Evolutionary conservation across 2,329 filamentous ascomycete species (phyloP).

Genomic region (Fusarium neocosmosporiellum): DNA sequence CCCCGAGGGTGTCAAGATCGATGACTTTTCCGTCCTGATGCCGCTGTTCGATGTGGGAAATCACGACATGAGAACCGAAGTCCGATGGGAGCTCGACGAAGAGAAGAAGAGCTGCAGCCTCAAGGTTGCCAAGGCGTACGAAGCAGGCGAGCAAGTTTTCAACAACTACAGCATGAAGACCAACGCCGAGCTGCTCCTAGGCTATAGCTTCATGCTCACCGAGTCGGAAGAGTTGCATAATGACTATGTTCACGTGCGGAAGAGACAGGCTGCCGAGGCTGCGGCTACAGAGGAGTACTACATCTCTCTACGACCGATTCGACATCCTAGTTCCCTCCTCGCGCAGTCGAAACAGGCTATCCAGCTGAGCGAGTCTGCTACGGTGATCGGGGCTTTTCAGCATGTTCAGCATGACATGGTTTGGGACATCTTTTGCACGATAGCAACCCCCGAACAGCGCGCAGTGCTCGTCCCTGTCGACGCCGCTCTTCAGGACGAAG

Average conservation of each 20-base stretch:
- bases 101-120: conserved; percentile 55
- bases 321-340: conserved; percentile 60
- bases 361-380: conserved; percentile 41
- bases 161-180: conserved; percentile 82
- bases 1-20: conserved; percentile 50
- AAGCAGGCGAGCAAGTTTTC: conserved; percentile 66
- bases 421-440: conserved; percentile 58
- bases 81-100: conserved; percentile 67
- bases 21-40: conserved; percentile 75
- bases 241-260: conserved; percentile 69
- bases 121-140: conserved; percentile 54
- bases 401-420: conserved; percentile 66
- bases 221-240: conserved; percentile 63
- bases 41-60: conserved; percentile 80
- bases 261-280: conserved; percentile 46
- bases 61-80: conserved; percentile 70
- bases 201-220: conserved; percentile 71
- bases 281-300: conserved; percentile 57
- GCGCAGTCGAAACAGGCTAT: conserved; percentile 54
- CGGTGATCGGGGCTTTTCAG: conserved; percentile 54
- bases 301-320: conserved; percentile 63
- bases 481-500: conserved; percentile 33
- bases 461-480: conserved; percentile 43
- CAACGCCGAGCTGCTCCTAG: conserved; percentile 76
- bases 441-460: conserved; percentile 49